These are phyloP conservation scores for Geranomyces variabilis DNA, from an alignment of 192 early-diverging fungal species.

Conservation along the genomic window DNA sequence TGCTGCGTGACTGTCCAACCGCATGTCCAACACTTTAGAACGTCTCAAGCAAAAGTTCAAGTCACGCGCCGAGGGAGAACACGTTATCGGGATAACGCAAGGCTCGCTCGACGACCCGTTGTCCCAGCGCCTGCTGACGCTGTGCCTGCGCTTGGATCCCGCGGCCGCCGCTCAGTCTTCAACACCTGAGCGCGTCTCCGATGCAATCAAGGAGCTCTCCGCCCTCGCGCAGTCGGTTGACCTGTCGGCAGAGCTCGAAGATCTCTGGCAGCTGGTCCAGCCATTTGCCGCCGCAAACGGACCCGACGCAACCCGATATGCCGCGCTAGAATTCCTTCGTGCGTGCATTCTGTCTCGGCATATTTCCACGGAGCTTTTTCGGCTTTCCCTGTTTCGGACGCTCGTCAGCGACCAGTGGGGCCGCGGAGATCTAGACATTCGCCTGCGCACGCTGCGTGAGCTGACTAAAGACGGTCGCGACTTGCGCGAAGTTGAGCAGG, in stretches of 20 bases:
- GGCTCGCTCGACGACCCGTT: constrained; percentile 9
- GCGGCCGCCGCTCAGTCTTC: background rate
- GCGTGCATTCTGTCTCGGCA: constrained; percentile 17
- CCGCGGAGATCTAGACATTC: background rate
- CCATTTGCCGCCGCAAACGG: background rate
- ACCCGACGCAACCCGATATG: background rate
- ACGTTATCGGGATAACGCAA: background rate
- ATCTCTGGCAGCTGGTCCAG: constrained; percentile 29
- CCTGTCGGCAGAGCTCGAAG: constrained; percentile 20
- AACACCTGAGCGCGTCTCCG: background rate
- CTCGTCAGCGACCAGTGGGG: constrained; percentile 27
- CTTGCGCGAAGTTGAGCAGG: constrained; percentile 36
- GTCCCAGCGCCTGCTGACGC: constrained; percentile 1
- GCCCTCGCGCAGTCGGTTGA: background rate
- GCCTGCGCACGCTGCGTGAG: constrained; percentile 21
- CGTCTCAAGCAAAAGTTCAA: constrained; percentile 35
- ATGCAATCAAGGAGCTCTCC: constrained; percentile 15
- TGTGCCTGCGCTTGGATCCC: constrained; percentile 2
- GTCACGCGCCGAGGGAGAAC: background rate
- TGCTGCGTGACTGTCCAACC: background rate
- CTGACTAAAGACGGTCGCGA: constrained; percentile 42
- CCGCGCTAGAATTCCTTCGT: background rate
- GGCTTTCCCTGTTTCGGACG: constrained; percentile 6
- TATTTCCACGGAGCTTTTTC: constrained; percentile 2
- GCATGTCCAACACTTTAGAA: constrained; percentile 29